Evolutionary conservation across 257 asterid species (phyloP).

Genomic region (Solanum microdontum): DNA sequence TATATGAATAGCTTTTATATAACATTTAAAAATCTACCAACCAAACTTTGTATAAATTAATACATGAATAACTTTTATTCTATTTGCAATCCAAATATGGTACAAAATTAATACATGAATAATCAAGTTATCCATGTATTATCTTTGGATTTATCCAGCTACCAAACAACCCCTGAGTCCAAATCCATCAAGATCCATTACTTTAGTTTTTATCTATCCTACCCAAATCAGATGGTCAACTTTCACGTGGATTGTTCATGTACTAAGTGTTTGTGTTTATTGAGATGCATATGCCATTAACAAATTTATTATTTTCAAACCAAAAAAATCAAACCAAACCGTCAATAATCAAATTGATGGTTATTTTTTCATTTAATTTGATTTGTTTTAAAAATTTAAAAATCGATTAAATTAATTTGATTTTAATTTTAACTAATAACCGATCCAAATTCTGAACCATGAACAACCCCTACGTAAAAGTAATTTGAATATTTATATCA

Average conservation of each 20-base stretch:
- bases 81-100: not conserved
- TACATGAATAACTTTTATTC: too few relatives aligned
- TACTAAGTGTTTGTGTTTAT: too few relatives aligned
- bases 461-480: not conserved
- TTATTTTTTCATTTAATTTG: too few relatives aligned
- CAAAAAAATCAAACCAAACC: not conserved
- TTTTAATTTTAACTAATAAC: too few relatives aligned
- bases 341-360: too few relatives aligned
- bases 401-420: fast-evolving
- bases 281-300: not conserved
- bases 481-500: too few relatives aligned
- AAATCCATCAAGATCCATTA: not conserved
- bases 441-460: too few relatives aligned
- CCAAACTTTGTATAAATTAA: too few relatives aligned
- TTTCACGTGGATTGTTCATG: not conserved
- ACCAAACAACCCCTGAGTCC: too few relatives aligned
- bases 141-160: not conserved
- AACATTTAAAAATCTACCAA: too few relatives aligned
- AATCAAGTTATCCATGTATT: not conserved
- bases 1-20: too few relatives aligned
- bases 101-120: not conserved
- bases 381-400: too few relatives aligned
- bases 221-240: not conserved
- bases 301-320: not conserved
- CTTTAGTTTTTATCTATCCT: not conserved